phyloP scores from a whole-genome alignment of 257 asterid genomes.

The Ocimum tenuiflorum region DNA sequence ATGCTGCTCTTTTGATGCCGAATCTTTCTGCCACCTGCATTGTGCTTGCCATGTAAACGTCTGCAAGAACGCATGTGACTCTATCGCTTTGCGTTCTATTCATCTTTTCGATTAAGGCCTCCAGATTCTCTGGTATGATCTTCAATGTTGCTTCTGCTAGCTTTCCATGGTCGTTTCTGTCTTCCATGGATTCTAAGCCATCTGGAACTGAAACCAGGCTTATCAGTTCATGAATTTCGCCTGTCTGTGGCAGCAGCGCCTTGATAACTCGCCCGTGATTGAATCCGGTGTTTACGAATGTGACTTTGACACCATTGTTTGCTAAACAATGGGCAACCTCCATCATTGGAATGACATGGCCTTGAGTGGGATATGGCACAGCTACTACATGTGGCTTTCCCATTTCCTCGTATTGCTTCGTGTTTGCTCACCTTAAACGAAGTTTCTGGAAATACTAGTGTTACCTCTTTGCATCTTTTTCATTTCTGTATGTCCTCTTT shows the following conservation, averaged over 20 bases:
- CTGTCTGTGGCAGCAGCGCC: constrained; percentile 10
- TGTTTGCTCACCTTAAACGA: neutral
- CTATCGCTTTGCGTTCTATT: constrained; percentile 17
- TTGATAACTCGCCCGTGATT: constrained; percentile 31
- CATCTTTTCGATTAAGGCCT: constrained; percentile 25
- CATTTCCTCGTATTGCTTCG: constrained; percentile 1
- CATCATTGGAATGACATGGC: constrained; percentile 44
- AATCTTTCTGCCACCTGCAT: constrained; percentile 26
- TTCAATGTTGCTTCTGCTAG: constrained; percentile 13
- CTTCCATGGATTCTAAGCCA: constrained; percentile 34
- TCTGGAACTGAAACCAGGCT: constrained; percentile 36
- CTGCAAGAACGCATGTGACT: constrained; percentile 32
- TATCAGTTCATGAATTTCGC: constrained; percentile 12
- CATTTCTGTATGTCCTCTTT: neutral
- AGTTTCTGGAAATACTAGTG: neutral
- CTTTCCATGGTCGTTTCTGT: constrained; percentile 31
- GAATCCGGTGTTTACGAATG: constrained; percentile 42
- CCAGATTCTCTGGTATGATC: constrained; percentile 28
- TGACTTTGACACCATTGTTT: constrained; percentile 32
- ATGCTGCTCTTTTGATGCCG: constrained; percentile 27
- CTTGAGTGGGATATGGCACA: constrained; percentile 47
- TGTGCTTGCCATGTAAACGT: constrained; percentile 29
- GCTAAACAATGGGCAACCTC: constrained; percentile 34
- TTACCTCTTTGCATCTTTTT: neutral
- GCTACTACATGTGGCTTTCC: constrained; percentile 41